A percentile compares a stretch with the other conserved stretches of the same genome.
Evolutionary conservation across 768 basidiomycete genomes (phyloP).

Genomic region (Amanita jacksonii): DNA sequence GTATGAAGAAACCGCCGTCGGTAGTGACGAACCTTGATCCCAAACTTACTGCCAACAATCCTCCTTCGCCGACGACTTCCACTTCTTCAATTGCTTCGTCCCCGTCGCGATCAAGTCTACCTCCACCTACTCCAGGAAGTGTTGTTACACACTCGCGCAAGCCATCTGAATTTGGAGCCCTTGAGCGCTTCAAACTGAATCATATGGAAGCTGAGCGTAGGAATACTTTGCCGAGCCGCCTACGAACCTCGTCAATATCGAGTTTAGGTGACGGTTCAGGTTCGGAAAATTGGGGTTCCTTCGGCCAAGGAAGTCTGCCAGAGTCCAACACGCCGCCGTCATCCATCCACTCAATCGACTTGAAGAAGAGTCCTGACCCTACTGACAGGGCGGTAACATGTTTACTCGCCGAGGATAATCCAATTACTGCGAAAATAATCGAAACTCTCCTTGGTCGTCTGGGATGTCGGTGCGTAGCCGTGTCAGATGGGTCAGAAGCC

Average conservation of each 20-base stretch:
- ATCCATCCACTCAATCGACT: conserved; percentile 77
- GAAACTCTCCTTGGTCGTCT: conserved; percentile 90
- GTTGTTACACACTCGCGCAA: conserved; percentile 62
- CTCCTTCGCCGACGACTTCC: conserved; percentile 88
- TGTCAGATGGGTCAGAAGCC: conserved; percentile 93
- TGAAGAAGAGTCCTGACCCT: conserved; percentile 69
- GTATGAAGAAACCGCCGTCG: conserved; percentile 73
- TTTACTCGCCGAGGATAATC: conserved; percentile 93
- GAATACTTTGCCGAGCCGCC: conserved; percentile 76
- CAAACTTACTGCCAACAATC: conserved; percentile 56
- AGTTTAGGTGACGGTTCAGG: conserved; percentile 72
- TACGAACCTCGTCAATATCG: conserved; percentile 81
- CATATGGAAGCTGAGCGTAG: conserved; percentile 74
- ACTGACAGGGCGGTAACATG: conserved; percentile 87
- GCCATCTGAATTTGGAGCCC: conserved; percentile 81
- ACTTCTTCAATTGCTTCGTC: conserved; percentile 88
- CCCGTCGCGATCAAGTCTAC: conserved; percentile 66
- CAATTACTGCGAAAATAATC: conserved; percentile 95
- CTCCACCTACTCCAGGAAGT: conserved; percentile 64
- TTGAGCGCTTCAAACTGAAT: conserved; percentile 82
- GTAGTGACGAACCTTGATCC: conserved; percentile 64
- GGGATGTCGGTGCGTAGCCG: conserved; percentile 92
- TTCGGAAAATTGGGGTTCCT: conserved; percentile 61
- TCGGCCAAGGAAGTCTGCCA: conserved; percentile 44
- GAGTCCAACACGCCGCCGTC: conserved; percentile 68